phyloP scores from a whole-genome alignment of 768 basidiomycete species.

The Pleurotus eryngii region DNA sequence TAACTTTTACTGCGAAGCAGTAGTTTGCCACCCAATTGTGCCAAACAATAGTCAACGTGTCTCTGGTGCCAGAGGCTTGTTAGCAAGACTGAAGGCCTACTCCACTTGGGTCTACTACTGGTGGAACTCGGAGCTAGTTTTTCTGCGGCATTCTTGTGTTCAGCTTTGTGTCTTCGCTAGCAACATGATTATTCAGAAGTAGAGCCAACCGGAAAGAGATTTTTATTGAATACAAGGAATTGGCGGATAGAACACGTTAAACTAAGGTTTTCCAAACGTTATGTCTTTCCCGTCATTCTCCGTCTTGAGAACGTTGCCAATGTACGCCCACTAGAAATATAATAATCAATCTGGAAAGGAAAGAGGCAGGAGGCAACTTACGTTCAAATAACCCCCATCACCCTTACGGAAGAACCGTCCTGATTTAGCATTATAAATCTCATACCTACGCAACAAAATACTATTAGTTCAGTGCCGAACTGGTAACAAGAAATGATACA shows the following conservation, averaged over 20 bases:
- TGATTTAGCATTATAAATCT: constrained; percentile 3
- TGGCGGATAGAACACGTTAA: not conserved
- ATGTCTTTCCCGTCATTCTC: not conserved
- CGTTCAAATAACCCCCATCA: constrained; percentile 7
- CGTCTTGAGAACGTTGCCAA: not conserved
- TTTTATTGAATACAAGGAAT: too few relatives aligned
- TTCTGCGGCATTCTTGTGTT: too few relatives aligned
- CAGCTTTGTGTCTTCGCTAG: too few relatives aligned
- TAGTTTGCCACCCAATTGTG: not conserved
- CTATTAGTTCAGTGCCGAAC: not conserved
- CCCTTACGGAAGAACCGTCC: constrained; percentile 3
- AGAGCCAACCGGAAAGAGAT: too few relatives aligned
- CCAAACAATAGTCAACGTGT: not conserved
- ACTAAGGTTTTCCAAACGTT: not conserved
- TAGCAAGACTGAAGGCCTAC: too few relatives aligned
- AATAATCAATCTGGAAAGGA: too few relatives aligned
- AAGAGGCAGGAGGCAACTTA: not conserved
- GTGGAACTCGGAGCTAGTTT: too few relatives aligned
- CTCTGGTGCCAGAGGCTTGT: too few relatives aligned
- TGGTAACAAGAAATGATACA: too few relatives aligned
- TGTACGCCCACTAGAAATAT: not conserved
- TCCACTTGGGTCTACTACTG: too few relatives aligned
- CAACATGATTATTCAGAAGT: too few relatives aligned
- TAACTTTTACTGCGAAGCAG: not conserved
- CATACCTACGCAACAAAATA: not conserved